Percentiles rank a stretch among this genome's conserved stretches.
These are phyloP conservation scores for Schizosaccharomyces octosporus DNA, from an alignment of 805 yeast genomes.

Conservation along the genomic window DNA sequence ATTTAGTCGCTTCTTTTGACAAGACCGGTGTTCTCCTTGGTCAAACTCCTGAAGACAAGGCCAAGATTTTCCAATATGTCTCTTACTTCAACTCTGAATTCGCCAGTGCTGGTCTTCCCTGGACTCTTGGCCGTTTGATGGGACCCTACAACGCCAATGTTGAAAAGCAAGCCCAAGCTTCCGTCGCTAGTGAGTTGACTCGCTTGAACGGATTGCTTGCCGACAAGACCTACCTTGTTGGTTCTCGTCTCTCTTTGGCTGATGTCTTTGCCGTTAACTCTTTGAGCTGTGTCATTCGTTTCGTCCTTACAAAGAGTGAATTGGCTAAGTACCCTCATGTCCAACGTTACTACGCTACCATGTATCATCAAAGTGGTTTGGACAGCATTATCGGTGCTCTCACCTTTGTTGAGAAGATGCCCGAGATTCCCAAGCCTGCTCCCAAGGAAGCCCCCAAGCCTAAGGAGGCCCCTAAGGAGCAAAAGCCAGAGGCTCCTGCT, in stretches of 20 bases:
- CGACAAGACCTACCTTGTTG: conserved; percentile 41
- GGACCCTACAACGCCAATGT: conserved; percentile 9
- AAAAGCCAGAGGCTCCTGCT: conserved; percentile 16
- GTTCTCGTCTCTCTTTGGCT: conserved; percentile 41
- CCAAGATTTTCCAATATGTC: conserved; percentile 48
- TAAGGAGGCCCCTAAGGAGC: conserved; percentile 11
- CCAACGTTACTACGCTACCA: conserved; percentile 49
- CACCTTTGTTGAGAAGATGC: conserved; percentile 38
- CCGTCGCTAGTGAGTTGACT: conserved; percentile 17
- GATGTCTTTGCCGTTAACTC: conserved; percentile 32
- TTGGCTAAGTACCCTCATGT: conserved; percentile 35
- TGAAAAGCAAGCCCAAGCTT: conserved; percentile 17
- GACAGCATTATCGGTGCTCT: conserved; percentile 25
- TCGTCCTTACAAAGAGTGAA: conserved; percentile 41
- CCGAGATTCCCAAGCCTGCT: conserved; percentile 58
- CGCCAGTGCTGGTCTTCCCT: conserved; percentile 21
- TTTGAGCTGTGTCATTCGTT: conserved; percentile 29
- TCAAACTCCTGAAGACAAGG: conserved; percentile 35
- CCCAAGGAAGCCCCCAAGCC: conserved; percentile 20
- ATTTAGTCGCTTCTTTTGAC: conserved; percentile 8
- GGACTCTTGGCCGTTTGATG: conserved; percentile 17
- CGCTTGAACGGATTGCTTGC: conserved; percentile 19
- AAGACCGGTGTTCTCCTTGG: conserved; percentile 32
- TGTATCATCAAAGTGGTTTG: conserved; percentile 22
- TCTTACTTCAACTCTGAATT: conserved; percentile 53